These are phyloP conservation scores for Pichia sp. DNA, from an alignment of 1,139 yeast species.

Conservation along the genomic window DNA sequence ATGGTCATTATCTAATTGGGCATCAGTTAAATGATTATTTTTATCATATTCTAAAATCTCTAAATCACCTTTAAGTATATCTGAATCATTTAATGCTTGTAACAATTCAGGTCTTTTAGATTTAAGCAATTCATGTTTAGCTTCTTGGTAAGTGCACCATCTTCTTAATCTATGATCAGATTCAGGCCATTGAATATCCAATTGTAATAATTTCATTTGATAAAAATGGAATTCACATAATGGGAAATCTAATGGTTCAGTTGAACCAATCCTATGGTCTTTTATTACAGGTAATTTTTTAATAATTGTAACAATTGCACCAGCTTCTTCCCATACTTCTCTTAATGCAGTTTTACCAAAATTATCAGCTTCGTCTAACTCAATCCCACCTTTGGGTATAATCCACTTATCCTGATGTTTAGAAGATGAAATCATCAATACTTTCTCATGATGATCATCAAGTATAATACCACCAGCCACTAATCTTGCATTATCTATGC, in stretches of 20 bases:
- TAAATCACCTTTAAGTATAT: slow-evolving; percentile 35
- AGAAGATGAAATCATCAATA: slow-evolving; percentile 72
- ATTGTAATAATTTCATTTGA: slow-evolving; percentile 57
- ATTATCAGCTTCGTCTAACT: slow-evolving; percentile 63
- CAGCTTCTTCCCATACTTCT: slow-evolving; percentile 98
- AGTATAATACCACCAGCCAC: slow-evolving; percentile 89
- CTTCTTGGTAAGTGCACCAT: slow-evolving; percentile 75
- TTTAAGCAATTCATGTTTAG: slow-evolving; percentile 52
- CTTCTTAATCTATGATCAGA: slow-evolving; percentile 47
- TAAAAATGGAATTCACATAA: slow-evolving; percentile 79
- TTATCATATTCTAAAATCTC: slow-evolving; percentile 20
- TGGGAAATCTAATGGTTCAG: slow-evolving; percentile 40
- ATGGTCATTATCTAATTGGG: slow-evolving; percentile 26
- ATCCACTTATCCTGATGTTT: slow-evolving; percentile 70
- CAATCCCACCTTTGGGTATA: slow-evolving; percentile 94
- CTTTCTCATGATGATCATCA: slow-evolving; percentile 48
- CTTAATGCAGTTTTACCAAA: slow-evolving; percentile 54
- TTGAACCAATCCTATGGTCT: slow-evolving; percentile 44
- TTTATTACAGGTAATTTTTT: slow-evolving; percentile 55
- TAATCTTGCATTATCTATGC: slow-evolving; percentile 49
- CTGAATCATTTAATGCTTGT: slow-evolving; percentile 54
- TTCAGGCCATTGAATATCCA: slow-evolving; percentile 75
- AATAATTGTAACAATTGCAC: slow-evolving; percentile 61
- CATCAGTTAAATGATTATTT: slow-evolving; percentile 22
- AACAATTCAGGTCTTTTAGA: slow-evolving; percentile 66